These are phyloP conservation scores for Podila epicladia DNA, from an alignment of 192 early-diverging fungal species.

Conservation along the genomic window DNA sequence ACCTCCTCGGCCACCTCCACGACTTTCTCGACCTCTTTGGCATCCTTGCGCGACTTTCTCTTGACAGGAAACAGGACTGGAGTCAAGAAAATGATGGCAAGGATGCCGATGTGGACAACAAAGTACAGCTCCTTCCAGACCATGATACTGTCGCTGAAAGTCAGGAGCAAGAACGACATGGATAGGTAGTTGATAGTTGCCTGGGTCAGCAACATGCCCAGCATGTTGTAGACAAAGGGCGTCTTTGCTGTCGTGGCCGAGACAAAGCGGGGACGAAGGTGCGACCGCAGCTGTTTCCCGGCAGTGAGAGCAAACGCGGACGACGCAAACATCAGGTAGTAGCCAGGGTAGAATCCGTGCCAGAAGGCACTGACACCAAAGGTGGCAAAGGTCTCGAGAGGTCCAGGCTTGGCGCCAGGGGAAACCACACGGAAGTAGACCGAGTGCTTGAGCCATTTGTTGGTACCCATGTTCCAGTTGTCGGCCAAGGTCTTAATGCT, in stretches of 20 bases:
- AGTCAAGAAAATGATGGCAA: conserved; percentile 38
- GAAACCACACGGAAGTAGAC: conserved; percentile 78
- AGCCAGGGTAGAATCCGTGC: conserved; percentile 95
- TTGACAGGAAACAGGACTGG: conserved; percentile 46
- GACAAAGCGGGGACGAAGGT: conserved; percentile 15
- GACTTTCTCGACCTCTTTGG: conserved; percentile 21
- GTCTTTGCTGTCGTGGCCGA: conserved; percentile 20
- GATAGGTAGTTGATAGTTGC: conserved; percentile 73
- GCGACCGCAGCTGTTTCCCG: conserved; percentile 25
- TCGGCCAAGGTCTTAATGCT: conserved; percentile 82
- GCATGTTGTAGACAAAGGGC: conserved; percentile 68
- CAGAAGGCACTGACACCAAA: conserved; percentile 90
- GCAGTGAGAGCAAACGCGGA: conserved; percentile 17
- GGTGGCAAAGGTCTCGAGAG: conserved; percentile 74
- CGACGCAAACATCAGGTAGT: conserved; percentile 68
- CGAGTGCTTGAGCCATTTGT: conserved; percentile 87
- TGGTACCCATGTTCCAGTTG: conserved; percentile 93
- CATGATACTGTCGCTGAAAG: conserved; percentile 59
- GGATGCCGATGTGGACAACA: conserved; percentile 65
- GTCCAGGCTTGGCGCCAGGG: conserved; percentile 62
- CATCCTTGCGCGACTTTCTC: conserved; percentile 31
- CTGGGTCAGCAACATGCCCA: conserved; percentile 76
- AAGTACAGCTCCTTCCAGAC: conserved; percentile 74
- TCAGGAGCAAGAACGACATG: conserved; percentile 76
- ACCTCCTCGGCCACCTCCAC: conserved; percentile 21